Conservation (phyloP, 345 rosid species). For the Rubroshorea leprosula region DNA sequence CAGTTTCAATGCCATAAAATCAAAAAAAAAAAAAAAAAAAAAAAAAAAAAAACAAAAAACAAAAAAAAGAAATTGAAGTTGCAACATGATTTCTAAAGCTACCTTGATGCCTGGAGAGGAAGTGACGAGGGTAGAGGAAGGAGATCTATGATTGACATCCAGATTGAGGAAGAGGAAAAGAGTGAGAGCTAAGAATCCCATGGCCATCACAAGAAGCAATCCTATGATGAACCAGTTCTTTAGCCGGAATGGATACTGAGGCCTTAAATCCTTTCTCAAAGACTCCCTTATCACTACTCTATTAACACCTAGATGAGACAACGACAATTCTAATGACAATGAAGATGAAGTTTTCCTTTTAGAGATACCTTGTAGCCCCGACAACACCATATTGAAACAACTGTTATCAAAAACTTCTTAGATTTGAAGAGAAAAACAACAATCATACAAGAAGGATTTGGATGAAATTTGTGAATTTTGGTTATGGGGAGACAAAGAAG, state of each 20-base stretch:
- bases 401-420: neutral
- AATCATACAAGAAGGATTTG: neutral
- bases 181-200: constrained; percentile 61
- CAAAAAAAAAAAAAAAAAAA: too few relatives aligned
- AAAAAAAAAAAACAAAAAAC: too few relatives aligned
- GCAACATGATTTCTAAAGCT: too few relatives aligned
- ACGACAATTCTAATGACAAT: constrained; percentile 17
- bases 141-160: constrained; percentile 42
- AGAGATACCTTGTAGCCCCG: constrained; percentile 48
- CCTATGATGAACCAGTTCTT: constrained; percentile 77
- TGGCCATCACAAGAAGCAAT: constrained; percentile 59
- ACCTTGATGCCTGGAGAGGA: constrained; percentile 75
- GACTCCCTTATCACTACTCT: constrained; percentile 23
- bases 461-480: too few relatives aligned
- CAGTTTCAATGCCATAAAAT: too few relatives aligned
- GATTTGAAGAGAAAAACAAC: constrained; percentile 23
- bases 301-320: constrained; percentile 18
- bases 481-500: too few relatives aligned
- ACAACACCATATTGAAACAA: constrained; percentile 70
- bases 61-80: too few relatives aligned
- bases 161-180: constrained; percentile 61
- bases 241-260: constrained; percentile 66
- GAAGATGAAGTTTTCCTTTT: constrained; percentile 49
- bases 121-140: constrained; percentile 47
- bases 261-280: constrained; percentile 12